Percentiles rank a stretch among this genome's conserved stretches.
These are phyloP conservation scores for Lunasporangiospora selenospora DNA, from an alignment of 192 early-diverging fungal genomes.

Conservation along the genomic window DNA sequence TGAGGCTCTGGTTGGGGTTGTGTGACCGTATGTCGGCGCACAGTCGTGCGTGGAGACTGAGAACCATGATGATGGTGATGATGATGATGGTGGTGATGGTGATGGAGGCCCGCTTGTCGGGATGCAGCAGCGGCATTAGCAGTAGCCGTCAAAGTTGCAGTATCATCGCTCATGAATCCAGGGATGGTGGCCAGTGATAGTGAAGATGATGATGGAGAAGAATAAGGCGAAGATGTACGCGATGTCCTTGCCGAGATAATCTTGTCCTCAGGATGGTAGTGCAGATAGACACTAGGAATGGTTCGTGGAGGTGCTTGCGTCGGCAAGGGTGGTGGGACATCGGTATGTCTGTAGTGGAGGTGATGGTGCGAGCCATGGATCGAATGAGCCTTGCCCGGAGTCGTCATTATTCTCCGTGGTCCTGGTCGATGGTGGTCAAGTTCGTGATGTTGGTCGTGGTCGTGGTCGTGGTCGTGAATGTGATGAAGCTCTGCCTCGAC, in stretches of 20 bases:
- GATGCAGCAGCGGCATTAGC: too few species aligned
- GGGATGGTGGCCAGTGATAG: background rate
- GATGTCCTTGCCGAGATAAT: background rate
- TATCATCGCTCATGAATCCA: background rate
- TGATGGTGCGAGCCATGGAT: too few species aligned
- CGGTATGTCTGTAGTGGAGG: too few species aligned
- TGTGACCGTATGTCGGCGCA: background rate
- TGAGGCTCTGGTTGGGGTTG: too few species aligned
- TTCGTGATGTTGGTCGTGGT: background rate
- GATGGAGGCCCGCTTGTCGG: background rate
- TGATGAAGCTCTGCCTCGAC: too few species aligned
- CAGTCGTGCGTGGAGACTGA: background rate
- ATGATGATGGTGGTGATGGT: slow-evolving; percentile 5
- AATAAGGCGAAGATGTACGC: background rate
- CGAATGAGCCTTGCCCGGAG: background rate
- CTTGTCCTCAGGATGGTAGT: slow-evolving; percentile 10
- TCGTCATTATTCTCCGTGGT: slow-evolving; percentile 3
- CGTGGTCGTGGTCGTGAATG: too few species aligned
- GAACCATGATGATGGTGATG: background rate
- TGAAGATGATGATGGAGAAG: slow-evolving; percentile 4
- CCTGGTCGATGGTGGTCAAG: background rate
- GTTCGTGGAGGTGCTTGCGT: slow-evolving; percentile 28
- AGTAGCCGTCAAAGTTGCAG: too few species aligned
- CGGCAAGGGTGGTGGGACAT: slow-evolving; percentile 29
- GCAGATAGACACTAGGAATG: slow-evolving; percentile 15